Base-by-base conservation (phyloP, 305 asterid genomes). In the Fraxinus floribunda region DNA sequence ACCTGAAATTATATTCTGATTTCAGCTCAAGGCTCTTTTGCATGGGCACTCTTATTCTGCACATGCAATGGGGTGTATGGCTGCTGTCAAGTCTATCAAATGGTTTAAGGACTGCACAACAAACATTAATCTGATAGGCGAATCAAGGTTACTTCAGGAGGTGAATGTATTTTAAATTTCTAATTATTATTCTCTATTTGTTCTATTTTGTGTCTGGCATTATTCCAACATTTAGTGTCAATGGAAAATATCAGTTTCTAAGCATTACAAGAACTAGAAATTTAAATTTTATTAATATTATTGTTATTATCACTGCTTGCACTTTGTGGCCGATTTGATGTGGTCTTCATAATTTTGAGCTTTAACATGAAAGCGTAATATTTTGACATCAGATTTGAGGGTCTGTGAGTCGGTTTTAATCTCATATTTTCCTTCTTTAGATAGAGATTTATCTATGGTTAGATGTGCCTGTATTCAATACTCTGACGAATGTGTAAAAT, bases 41-140 rank as follows among this genome's bases (percentile, higher is more conserved):
- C 99, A 96, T n/a, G 99, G 99, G 86, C 98, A 96, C 87, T 96
- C 99, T 2, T 96, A 96, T 85, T 89, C 97, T 44, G 99, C 98
- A 7, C 99, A 96, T 87, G 96, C 99, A 82, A 81, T 94, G 91
- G 99, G 99, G 52, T 96, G 99, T 87, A 81, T 92, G 8, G 98
- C 98, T 86, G 98, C 94, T 60, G 94, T 85, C 29, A 91, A 90
- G 89, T 92, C 99, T 36, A 86, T 96, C 74, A 90, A 93, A 92
- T 96, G 99, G 98, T 94, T 94, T 41, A 96, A 89, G 84, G 94
- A 92, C 88, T 73, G 85, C 52, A 85, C 84, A 49, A 90, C 90
- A 70, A 96, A 96, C 88, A 55, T 76, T 81, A 96, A 96, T 91
- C 66, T 96, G 88, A 79, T 85, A 74, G 81, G 89, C 16, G 93